Percentiles rank a stretch among this genome's conserved stretches.
These are phyloP conservation scores for Dimargaris verticillata DNA, from an alignment of 192 early-diverging fungal species.

Conservation along the genomic window DNA sequence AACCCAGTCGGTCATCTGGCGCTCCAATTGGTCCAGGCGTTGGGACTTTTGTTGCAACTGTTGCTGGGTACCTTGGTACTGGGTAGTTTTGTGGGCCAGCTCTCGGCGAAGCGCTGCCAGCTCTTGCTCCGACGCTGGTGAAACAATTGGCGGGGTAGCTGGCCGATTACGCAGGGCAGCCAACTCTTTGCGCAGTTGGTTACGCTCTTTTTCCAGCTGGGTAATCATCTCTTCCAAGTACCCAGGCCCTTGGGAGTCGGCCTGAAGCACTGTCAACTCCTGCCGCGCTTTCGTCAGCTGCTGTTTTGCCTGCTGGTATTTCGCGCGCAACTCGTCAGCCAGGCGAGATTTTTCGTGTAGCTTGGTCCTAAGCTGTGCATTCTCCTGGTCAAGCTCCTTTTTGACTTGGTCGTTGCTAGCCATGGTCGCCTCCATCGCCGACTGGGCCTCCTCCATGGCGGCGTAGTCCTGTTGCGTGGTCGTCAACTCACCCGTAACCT, in stretches of 20 bases:
- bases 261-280: not conserved
- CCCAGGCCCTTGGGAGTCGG: not conserved
- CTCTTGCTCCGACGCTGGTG: too few relatives aligned
- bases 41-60: too few relatives aligned
- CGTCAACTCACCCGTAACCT: not conserved
- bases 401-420: not conserved
- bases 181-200: constrained; percentile 2
- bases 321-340: not conserved
- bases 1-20: too few relatives aligned
- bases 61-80: too few relatives aligned
- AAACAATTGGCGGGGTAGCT: too few relatives aligned
- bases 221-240: constrained; percentile 1
- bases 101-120: too few relatives aligned
- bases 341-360: not conserved
- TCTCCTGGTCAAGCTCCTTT: not conserved
- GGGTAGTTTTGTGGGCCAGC: too few relatives aligned
- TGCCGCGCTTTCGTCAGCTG: not conserved
- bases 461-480: not conserved
- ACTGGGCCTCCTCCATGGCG: not conserved
- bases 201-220: constrained; percentile 2
- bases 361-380: not conserved
- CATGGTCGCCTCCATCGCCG: not conserved
- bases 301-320: not conserved
- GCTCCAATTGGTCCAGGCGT: too few relatives aligned
- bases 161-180: too few relatives aligned